Evolutionary conservation across 768 basidiomycete genomes (phyloP).

Genomic region (Termitomyces eurrhizus): DNA sequence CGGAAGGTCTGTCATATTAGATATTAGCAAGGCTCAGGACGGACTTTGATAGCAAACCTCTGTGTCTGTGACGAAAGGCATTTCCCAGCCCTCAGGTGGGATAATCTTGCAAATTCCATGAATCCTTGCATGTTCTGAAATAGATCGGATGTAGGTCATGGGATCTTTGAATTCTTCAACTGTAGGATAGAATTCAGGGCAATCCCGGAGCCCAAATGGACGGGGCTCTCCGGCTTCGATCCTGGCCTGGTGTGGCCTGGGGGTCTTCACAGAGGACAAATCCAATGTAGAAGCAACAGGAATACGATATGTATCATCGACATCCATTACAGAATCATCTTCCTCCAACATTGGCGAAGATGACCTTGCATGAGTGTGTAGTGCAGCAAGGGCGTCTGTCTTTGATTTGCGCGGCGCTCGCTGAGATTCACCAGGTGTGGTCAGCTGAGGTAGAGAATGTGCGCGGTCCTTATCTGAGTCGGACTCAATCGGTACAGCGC

Average conservation of each 20-base stretch:
- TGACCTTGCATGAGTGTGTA: slow-evolving; percentile 64
- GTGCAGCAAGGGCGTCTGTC: slow-evolving; percentile 78
- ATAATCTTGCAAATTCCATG: slow-evolving; percentile 96
- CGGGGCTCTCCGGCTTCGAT: slow-evolving; percentile 44
- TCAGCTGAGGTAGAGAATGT: slow-evolving; percentile 31
- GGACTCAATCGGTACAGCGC: slow-evolving; percentile 59
- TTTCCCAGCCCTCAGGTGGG: slow-evolving; percentile 90
- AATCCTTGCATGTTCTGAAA: slow-evolving; percentile 62
- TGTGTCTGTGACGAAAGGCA: slow-evolving; percentile 94
- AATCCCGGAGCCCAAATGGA: slow-evolving; percentile 85
- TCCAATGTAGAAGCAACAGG: slow-evolving; percentile 61
- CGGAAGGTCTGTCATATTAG: slow-evolving; percentile 65
- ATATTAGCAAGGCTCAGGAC: slow-evolving; percentile 36
- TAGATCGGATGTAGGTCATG: slow-evolving; percentile 86
- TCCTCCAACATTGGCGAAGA: slow-evolving; percentile 55
- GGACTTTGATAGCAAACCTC: slow-evolving; percentile 55
- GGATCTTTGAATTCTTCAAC: slow-evolving; percentile 93
- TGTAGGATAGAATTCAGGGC: slow-evolving; percentile 86
- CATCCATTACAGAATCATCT: slow-evolving; percentile 37
- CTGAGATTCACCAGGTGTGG: slow-evolving; percentile 43
- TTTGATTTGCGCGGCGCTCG: slow-evolving; percentile 89
- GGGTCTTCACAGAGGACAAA: slow-evolving; percentile 68
- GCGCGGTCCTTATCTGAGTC: slow-evolving; percentile 35
- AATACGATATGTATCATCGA: slow-evolving; percentile 54
- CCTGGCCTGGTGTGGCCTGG: slow-evolving; percentile 41